Evolutionary conservation across 1,284 basidiomycete genomes (phyloP).

Genomic region (Athelia psychrophila): DNA sequence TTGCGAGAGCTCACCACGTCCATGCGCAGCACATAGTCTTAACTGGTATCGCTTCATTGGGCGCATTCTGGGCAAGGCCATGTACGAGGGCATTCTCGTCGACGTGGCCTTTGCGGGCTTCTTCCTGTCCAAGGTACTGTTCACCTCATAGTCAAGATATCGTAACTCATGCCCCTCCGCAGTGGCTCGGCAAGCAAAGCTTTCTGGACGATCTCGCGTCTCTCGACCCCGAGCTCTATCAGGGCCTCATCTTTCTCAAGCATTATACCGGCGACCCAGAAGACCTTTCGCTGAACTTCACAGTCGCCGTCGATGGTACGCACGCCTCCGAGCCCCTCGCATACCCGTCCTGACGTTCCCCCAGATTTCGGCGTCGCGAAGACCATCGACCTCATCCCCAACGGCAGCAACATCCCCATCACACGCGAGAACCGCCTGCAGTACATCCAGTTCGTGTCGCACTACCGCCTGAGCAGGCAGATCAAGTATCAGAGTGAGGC

Average conservation of each 20-base stretch:
- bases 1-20: background rate
- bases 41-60: constrained; percentile 97
- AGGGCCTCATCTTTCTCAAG: constrained; percentile 90
- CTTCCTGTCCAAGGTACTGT: constrained; percentile 81
- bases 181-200: constrained; percentile 89
- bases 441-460: constrained; percentile 89
- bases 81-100: constrained; percentile 97
- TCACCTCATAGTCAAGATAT: constrained; percentile 21
- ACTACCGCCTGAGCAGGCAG: constrained; percentile 88
- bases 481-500: constrained; percentile 85
- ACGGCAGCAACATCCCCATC: constrained; percentile 85
- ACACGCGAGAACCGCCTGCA: constrained; percentile 88
- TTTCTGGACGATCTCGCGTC: constrained; percentile 90
- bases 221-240: constrained; percentile 91
- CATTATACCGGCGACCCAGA: constrained; percentile 89
- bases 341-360: too few relatives aligned
- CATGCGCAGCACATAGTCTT: constrained; percentile 66
- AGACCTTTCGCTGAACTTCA: constrained; percentile 92
- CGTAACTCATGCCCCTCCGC: background rate
- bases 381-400: constrained; percentile 78
- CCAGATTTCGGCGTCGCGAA: constrained; percentile 87
- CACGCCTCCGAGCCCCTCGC: background rate
- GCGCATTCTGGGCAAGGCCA: constrained; percentile 89
- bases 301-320: constrained; percentile 82
- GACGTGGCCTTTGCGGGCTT: constrained; percentile 96